phyloP scores from a whole-genome alignment of 345 rosid species.

The Moringa oleifera region DNA sequence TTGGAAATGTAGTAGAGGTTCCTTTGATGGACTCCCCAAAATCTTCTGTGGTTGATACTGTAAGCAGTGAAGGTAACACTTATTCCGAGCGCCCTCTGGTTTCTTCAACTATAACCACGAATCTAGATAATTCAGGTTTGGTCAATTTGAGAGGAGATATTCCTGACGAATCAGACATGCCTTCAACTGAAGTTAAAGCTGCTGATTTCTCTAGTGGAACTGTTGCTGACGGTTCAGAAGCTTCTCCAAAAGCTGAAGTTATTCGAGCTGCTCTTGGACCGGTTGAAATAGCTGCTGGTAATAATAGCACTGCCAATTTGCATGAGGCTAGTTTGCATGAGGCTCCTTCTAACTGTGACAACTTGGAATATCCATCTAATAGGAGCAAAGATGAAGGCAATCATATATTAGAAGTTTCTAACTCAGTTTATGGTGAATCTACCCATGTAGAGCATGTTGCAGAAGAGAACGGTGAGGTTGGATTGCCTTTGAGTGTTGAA shows the following conservation, averaged over 20 bases:
- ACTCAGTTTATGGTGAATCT: slow-evolving; percentile 13
- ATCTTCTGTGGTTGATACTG: slow-evolving; percentile 3
- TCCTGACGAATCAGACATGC: neutral
- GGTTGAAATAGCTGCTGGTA: slow-evolving; percentile 6
- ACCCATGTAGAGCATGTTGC: slow-evolving; percentile 6
- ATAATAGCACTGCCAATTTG: neutral
- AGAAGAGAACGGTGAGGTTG: slow-evolving; percentile 9
- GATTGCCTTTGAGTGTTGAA: slow-evolving; percentile 9
- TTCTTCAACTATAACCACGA: no score
- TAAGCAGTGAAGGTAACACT: neutral
- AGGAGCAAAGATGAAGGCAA: slow-evolving; percentile 10
- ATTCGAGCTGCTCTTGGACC: slow-evolving; percentile 10
- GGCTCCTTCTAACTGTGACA: slow-evolving; percentile 11
- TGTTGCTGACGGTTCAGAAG: slow-evolving; percentile 5
- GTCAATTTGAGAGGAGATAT: neutral
- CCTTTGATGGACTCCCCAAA: slow-evolving; percentile 3
- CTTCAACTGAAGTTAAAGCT: slow-evolving; percentile 3
- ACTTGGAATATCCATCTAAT: slow-evolving; percentile 11
- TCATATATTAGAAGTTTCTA: slow-evolving; percentile 9
- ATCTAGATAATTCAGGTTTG: neutral
- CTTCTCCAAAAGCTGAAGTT: slow-evolving; percentile 5
- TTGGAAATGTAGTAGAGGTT: slow-evolving; percentile 5
- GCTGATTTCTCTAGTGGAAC: slow-evolving; percentile 11
- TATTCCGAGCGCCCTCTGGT: no score
- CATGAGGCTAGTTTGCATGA: slow-evolving; percentile 13